Conservation (phyloP, 345 rosid species). For the Pistacia vera region DNA sequence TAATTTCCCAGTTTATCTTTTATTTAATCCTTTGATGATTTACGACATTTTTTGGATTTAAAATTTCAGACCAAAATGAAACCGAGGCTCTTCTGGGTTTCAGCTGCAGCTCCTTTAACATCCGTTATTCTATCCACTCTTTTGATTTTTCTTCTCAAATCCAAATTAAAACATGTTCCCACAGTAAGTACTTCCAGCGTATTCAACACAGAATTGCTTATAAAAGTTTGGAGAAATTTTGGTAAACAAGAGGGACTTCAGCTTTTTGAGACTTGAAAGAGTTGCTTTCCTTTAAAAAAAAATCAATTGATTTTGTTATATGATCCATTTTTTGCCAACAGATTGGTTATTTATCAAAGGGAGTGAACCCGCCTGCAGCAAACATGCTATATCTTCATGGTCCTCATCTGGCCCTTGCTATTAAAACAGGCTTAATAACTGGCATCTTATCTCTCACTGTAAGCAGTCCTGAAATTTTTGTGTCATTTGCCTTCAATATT, state of each 20-base stretch:
- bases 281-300: background rate
- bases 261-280: too few relatives aligned
- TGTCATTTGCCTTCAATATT: background rate
- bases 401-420: conserved; percentile 54
- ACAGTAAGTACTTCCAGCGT: conserved; percentile 30
- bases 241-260: too few relatives aligned
- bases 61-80: conserved; percentile 43
- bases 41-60: background rate
- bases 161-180: conserved; percentile 34
- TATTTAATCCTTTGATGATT: background rate
- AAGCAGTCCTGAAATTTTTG: conserved; percentile 28
- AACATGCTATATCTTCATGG: conserved; percentile 68
- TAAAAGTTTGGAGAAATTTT: too few relatives aligned
- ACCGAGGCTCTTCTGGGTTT: conserved; percentile 48
- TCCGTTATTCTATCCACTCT: conserved; percentile 48
- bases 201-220: too few relatives aligned
- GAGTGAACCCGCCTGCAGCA: conserved; percentile 86
- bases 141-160: conserved; percentile 36
- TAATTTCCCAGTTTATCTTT: background rate
- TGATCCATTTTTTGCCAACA: conserved; percentile 24
- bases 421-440: conserved; percentile 82
- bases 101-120: conserved; percentile 51
- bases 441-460: conserved; percentile 90
- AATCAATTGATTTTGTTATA: background rate
- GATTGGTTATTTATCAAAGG: conserved; percentile 93